phyloP scores from a whole-genome alignment of 129 eudicot species.

The Pittosporum tobira region DNA sequence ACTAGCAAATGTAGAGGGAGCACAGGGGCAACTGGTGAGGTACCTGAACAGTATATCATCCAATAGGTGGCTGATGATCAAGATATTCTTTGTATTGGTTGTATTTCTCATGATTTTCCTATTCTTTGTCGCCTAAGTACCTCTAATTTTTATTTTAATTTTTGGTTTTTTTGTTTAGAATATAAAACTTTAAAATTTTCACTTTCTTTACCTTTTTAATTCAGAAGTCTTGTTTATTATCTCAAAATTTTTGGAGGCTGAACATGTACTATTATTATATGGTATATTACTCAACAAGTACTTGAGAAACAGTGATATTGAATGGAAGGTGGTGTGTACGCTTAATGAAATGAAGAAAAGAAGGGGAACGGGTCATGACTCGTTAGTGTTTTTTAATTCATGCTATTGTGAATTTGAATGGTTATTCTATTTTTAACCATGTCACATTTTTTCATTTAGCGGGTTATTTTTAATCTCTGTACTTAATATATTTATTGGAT shows the following conservation, averaged over 20 bases:
- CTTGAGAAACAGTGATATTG: background rate
- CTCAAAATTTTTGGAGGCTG: background rate
- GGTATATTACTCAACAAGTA: no score
- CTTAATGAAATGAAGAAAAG: no score
- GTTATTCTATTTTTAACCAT: no score
- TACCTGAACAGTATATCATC: constrained; percentile 80
- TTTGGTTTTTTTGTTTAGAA: no score
- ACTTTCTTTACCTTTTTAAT: constrained; percentile 6
- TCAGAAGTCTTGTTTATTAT: background rate
- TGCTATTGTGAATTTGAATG: no score
- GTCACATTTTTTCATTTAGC: no score
- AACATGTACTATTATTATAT: background rate
- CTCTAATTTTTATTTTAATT: background rate
- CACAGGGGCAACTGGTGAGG: constrained; percentile 71
- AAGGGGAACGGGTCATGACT: no score
- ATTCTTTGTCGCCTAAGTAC: constrained; percentile 53
- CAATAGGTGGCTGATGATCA: constrained; percentile 85
- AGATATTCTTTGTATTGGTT: constrained; percentile 65
- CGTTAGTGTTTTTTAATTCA: no score
- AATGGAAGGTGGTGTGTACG: no score
- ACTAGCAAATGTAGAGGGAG: constrained; percentile 73
- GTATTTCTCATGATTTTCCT: constrained; percentile 71
- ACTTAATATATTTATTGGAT: no score
- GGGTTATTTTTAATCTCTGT: no score
- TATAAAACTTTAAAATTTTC: constrained; percentile 5